Evolutionary conservation across 768 basidiomycete species (phyloP), one percentile per base, ranked within the genome.

Genomic region (Macrolepiota albuminosa): DNA sequence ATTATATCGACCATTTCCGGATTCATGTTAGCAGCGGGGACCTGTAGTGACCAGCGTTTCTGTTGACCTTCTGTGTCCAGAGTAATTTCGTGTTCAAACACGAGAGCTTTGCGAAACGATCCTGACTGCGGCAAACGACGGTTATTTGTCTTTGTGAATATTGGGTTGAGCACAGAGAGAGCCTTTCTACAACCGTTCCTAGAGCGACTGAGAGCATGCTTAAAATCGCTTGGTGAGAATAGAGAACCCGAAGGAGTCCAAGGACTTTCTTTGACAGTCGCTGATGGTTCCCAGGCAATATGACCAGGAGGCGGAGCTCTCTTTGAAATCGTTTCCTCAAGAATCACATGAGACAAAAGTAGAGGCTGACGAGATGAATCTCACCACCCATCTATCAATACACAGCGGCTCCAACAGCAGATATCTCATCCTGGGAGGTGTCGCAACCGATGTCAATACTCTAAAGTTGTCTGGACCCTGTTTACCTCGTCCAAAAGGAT

Each of bases 1-100:
- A 79, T 71, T 66, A 78, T 76, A 45, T 75, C 72, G 18, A 71
- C 70, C 61, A 77, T 69, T 54, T 77, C 77, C 8, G 73, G 70
- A 58, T 75, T 71, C 73, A 75, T 76, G 6, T 70, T 56, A 2
- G 61, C 66, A 31, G 72, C 67, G 13, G 74, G 70, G 46, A 72
- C 70, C 59, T 73, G 71, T 16, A 75, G 59, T 7, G 76, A 73
- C 66, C 70, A 67, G 10, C 72, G 71, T 55, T 69, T 68, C 8
- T 69, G 53, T 59, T 65, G 62, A 1, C 72, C 70, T 57, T 64
- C 69, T 10, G 73, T 60, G 11, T 64, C 54, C 18, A 73, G 52
- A 13, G 70, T 73, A 43, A 75, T 73, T 49, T 75, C 70, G 29
- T 67, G 73, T 62, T 77, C 73, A 53, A 73, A 74, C 21, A 73